Evolutionary conservation across 495 filamentous ascomycete genomes (phyloP).

Genomic region (Articulospora tetracladia): DNA sequence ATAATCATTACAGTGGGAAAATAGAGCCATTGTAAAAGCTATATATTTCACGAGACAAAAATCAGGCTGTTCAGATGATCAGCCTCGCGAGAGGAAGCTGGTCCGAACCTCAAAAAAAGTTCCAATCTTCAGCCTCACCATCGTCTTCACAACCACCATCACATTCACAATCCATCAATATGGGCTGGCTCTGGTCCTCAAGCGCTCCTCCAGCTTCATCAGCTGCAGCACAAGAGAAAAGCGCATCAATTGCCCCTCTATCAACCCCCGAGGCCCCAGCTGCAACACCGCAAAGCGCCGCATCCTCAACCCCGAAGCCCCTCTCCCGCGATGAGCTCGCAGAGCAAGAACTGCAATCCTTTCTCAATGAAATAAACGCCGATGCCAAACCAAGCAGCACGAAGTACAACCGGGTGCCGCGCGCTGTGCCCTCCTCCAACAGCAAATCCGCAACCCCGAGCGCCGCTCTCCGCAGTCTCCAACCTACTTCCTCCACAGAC

Average conservation of each 20-base stretch:
- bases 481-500: neutral
- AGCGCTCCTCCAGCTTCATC: constrained; percentile 21
- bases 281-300: constrained; percentile 4
- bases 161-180: constrained; percentile 23
- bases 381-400: constrained; percentile 26
- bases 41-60: neutral
- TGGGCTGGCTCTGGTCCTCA: constrained; percentile 51
- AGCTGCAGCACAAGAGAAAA: constrained; percentile 15
- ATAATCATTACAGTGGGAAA: neutral
- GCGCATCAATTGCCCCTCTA: constrained; percentile 15
- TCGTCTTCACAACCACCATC: neutral
- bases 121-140: neutral
- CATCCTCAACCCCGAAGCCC: constrained; percentile 9
- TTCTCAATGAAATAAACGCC: constrained; percentile 49
- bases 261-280: constrained; percentile 1
- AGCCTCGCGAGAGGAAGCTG: neutral
- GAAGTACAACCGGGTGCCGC: constrained; percentile 25
- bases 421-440: constrained; percentile 12
- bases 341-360: constrained; percentile 56
- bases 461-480: neutral
- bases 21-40: neutral
- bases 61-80: neutral
- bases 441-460: neutral
- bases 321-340: constrained; percentile 53
- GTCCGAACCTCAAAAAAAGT: neutral